Percentiles rank a stretch among this genome's conserved stretches.
Evolutionary conservation across 2,329 filamentous ascomycete species (phyloP).

Genomic region (Orbilia ellipsospora): DNA sequence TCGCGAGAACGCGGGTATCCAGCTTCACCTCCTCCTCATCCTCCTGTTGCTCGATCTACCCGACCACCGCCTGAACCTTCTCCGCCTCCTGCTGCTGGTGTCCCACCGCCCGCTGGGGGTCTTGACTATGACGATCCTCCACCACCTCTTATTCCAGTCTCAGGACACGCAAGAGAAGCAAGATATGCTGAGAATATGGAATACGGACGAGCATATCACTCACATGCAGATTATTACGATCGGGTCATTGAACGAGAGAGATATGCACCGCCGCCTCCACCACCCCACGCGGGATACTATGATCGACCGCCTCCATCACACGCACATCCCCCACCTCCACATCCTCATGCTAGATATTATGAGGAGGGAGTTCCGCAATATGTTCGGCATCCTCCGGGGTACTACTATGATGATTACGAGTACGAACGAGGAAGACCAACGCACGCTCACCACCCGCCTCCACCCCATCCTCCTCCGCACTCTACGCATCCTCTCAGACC

Average conservation of each 20-base stretch:
- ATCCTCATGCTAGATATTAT: constrained; percentile 19
- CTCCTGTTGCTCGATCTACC: constrained; percentile 11
- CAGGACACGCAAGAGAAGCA: constrained; percentile 29
- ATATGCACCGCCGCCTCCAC: constrained; percentile 36
- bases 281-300: constrained; percentile 37
- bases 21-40: constrained; percentile 10
- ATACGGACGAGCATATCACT: constrained; percentile 29
- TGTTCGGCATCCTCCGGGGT: constrained; percentile 20
- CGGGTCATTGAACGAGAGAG: constrained; percentile 37
- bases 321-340: constrained; percentile 17
- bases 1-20: constrained; percentile 35
- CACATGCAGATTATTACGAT: constrained; percentile 37
- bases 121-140: constrained; percentile 48
- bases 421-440: constrained; percentile 25
- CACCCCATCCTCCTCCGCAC: not conserved
- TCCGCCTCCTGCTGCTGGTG: constrained; percentile 1
- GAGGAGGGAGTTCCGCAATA: constrained; percentile 17
- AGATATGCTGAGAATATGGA: constrained; percentile 36
- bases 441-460: not conserved
- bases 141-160: constrained; percentile 29
- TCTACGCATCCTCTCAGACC: not conserved
- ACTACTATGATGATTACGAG: constrained; percentile 47
- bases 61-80: constrained; percentile 12
- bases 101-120: constrained; percentile 41
- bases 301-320: constrained; percentile 25